phyloP scores from a whole-genome alignment of 495 filamentous ascomycete genomes.

The Neurospora pannonica region DNA sequence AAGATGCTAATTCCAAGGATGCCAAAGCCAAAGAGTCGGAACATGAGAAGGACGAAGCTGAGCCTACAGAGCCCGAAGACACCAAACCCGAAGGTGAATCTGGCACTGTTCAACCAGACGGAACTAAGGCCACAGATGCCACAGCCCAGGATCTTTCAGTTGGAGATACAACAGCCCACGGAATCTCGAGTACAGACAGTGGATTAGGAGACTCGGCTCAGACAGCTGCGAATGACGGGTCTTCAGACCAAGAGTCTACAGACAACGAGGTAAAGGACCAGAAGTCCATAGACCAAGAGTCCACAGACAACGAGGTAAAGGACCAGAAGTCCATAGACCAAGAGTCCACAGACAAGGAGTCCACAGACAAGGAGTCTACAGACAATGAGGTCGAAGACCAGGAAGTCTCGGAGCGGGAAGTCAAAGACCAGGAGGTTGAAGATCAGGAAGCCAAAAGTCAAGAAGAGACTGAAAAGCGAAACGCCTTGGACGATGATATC shows the following conservation, averaged over 20 bases:
- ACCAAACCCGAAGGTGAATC: not conserved
- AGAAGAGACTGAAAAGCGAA: not conserved
- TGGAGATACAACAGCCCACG: not conserved
- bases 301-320: not conserved
- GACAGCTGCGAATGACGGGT: not conserved
- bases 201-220: not conserved
- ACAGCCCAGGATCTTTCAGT: not conserved
- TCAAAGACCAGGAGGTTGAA: no score
- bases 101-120: not conserved
- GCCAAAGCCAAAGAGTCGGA: not conserved
- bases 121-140: not conserved
- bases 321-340: not conserved
- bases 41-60: not conserved
- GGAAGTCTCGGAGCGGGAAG: no score
- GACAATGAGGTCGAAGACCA: not conserved
- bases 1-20: not conserved
- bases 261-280: not conserved
- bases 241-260: not conserved
- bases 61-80: not conserved
- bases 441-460: not conserved
- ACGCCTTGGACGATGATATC: not conserved
- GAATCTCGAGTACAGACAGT: not conserved
- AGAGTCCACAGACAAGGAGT: not conserved
- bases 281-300: not conserved
- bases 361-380: not conserved